These are phyloP conservation scores for Jamesozyma lodderae DNA, from an alignment of 805 yeast genomes.

Conservation along the genomic window DNA sequence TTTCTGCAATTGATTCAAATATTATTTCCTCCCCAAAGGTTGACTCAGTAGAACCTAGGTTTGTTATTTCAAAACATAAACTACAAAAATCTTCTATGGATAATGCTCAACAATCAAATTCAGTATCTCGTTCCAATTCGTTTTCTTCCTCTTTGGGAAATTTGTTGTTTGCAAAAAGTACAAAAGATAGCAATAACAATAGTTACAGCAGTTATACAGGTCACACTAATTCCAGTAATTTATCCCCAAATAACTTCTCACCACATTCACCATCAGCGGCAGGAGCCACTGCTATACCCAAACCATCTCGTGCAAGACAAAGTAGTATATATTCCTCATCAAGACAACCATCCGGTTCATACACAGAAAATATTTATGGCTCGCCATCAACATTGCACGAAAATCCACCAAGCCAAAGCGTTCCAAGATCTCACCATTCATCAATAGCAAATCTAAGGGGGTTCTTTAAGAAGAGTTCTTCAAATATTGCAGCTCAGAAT, in stretches of 20 bases:
- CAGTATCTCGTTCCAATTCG: constrained; percentile 28
- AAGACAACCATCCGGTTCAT: constrained; percentile 26
- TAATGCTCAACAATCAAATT: constrained; percentile 15
- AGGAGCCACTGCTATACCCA: constrained; percentile 27
- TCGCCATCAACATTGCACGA: constrained; percentile 27
- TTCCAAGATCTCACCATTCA: constrained; percentile 50
- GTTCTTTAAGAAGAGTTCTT: constrained; percentile 46
- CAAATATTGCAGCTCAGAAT: constrained; percentile 1
- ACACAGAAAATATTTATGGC: constrained; percentile 18
- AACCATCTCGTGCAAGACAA: constrained; percentile 29
- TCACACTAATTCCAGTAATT: background rate
- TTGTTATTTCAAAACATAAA: constrained; percentile 72
- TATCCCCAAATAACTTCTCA: constrained; percentile 1
- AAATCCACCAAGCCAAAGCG: constrained; percentile 32
- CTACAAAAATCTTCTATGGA: constrained; percentile 25
- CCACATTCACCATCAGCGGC: background rate
- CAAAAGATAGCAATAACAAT: constrained; percentile 14
- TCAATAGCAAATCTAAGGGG: constrained; percentile 73
- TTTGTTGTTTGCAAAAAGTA: constrained; percentile 25
- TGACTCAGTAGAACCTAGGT: constrained; percentile 70
- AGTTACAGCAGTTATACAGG: background rate
- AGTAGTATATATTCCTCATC: constrained; percentile 30
- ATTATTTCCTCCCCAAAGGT: constrained; percentile 67
- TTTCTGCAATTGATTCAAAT: constrained; percentile 41
- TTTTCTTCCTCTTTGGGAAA: constrained; percentile 30